Base-by-base conservation (phyloP, 1,284 basidiomycete genomes). In the Cutaneotrichosporon mucoides region DNA sequence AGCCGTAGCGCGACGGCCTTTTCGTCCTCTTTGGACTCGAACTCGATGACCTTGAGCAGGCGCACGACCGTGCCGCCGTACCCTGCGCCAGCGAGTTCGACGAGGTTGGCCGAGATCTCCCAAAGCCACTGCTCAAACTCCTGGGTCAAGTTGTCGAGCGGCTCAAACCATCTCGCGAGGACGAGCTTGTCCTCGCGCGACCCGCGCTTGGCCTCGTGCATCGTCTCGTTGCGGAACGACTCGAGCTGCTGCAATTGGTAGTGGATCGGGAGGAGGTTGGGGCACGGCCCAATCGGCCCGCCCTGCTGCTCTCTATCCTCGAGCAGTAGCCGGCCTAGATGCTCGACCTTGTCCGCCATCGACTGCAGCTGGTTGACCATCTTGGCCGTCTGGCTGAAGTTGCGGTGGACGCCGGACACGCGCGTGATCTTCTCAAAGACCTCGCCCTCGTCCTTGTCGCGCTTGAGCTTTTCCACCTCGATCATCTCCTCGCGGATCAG, bases 1-100 rank as follows among this genome's bases (percentile, higher is more conserved):
- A 98, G 86, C 55, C 89, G 85, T 73, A 99, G 90, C 12, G 91
- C 93, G 46, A 94, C 86, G 24, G 94, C 88, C 83, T 95, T 96
- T 78, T 99, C 92, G 72, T 99, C 96, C 74, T 93, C 91, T 66
- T 84, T 85, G 5, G 89, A 90, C 75, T 99, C 96, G 24, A 92
- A 84, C 75, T 99, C 94, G 42, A 92, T 88, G 60, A 99, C 91
- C 81, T 98, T 98, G 72, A 94, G 80, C 55, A 99, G 79, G 68
- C 90, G 89, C 53, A 99, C 92, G 9, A 98, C 85, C 13, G 95
- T 92, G 36, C 88, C 86, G 0, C 85, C 82, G 72, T 92, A 81
- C 0, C 90, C 92, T 4, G 86, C 86, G 44, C 92, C 84, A 2
- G 89, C 86, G 43, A 99, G 83, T 40, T 88, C 86, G 16, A 99